phyloP scores from a whole-genome alignment of 176 grass and related monocot genomes.

The Aechmea fasciata region DNA sequence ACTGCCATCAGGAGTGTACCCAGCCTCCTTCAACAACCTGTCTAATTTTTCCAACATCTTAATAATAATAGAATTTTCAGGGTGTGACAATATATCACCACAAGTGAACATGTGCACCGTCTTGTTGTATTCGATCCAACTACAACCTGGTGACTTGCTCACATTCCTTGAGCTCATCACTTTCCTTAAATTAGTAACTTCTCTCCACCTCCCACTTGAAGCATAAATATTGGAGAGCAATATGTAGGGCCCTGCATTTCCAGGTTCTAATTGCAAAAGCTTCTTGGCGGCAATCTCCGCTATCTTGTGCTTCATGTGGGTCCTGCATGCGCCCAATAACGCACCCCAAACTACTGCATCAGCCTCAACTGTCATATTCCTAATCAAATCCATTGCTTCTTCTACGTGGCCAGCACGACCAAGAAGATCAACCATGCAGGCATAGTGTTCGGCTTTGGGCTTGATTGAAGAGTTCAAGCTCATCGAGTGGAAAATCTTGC shows the following conservation, averaged over 20 bases:
- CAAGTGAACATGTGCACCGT: slow-evolving; percentile 64
- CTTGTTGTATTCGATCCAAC: slow-evolving; percentile 66
- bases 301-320: slow-evolving; percentile 63
- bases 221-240: slow-evolving; percentile 73
- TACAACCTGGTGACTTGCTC: slow-evolving; percentile 64
- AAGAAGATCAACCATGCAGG: slow-evolving; percentile 76
- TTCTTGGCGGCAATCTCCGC: slow-evolving; percentile 67
- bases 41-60: slow-evolving; percentile 60
- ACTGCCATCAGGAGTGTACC: slow-evolving; percentile 63
- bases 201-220: slow-evolving; percentile 60
- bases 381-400: slow-evolving; percentile 60
- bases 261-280: slow-evolving; percentile 52
- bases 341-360: slow-evolving; percentile 76
- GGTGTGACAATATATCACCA: slow-evolving; percentile 46
- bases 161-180: slow-evolving; percentile 65
- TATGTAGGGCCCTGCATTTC: slow-evolving; percentile 54
- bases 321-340: slow-evolving; percentile 66
- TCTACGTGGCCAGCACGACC: slow-evolving; percentile 47
- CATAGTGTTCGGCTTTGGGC: slow-evolving; percentile 53
- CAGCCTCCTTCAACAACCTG: slow-evolving; percentile 53
- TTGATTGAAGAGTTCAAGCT: slow-evolving; percentile 25
- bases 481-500: slow-evolving; percentile 51
- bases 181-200: slow-evolving; percentile 49
- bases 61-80: slow-evolving; percentile 42
- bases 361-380: slow-evolving; percentile 42